Evolutionary conservation across 139 green algal genomes (phyloP).

Genomic region (Chlorella sp.): DNA sequence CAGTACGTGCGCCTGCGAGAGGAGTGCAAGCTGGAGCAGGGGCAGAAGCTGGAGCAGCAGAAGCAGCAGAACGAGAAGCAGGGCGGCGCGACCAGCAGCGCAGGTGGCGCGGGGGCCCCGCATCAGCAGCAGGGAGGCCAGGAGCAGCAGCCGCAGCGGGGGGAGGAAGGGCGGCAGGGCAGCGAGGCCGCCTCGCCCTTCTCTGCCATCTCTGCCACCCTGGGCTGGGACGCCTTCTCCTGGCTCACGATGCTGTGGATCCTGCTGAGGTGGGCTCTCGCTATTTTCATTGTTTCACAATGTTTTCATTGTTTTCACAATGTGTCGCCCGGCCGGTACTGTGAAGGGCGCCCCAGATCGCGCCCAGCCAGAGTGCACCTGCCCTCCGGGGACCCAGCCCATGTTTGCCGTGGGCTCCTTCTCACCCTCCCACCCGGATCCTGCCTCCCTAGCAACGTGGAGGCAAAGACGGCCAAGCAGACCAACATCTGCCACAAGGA

Average conservation of each 20-base stretch:
- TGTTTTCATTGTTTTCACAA: no score
- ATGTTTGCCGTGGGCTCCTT: no score
- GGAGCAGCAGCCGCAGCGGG: not conserved
- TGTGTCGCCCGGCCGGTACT: no score
- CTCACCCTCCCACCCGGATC: no score
- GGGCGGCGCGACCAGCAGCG: conserved; percentile 6
- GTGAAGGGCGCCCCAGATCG: no score
- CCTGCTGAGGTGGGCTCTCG: conserved; percentile 39
- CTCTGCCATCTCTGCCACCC: conserved; percentile 62
- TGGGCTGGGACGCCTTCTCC: conserved; percentile 80
- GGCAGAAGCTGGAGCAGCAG: conserved; percentile 7
- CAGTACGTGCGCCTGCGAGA: conserved; percentile 61
- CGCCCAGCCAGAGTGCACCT: no score
- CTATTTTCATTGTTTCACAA: no score
- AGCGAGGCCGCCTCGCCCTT: conserved; percentile 67
- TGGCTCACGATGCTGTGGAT: conserved; percentile 64
- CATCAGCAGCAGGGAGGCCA: not conserved
- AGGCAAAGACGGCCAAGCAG: no score
- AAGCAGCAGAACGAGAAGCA: not conserved
- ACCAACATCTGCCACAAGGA: no score
- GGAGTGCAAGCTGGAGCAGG: conserved; percentile 22
- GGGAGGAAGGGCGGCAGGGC: not conserved
- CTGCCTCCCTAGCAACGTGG: no score
- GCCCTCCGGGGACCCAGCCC: no score
- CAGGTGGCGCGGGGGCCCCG: not conserved